These are phyloP conservation scores for Podospora bellae-mahoneyi DNA, from an alignment of 495 filamentous ascomycete species.

Conservation along the genomic window DNA sequence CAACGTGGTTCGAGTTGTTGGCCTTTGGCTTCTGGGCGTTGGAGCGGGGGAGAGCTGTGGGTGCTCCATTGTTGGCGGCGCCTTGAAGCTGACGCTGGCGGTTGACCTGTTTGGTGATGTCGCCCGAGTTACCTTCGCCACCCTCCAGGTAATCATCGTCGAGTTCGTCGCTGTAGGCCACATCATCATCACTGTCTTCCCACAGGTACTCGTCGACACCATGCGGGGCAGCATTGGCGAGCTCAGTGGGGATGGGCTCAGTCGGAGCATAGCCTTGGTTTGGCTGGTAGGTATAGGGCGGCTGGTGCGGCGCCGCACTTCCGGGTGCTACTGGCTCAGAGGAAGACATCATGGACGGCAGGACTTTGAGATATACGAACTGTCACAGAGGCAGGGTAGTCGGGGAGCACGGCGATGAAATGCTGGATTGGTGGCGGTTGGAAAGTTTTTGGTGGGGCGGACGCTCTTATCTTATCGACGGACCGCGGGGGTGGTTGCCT, in stretches of 20 bases:
- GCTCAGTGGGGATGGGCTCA: conserved; percentile 23
- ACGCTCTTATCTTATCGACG: conserved; percentile 26
- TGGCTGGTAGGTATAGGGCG: conserved; percentile 28
- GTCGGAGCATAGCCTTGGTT: conserved; percentile 32
- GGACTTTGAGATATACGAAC: background rate
- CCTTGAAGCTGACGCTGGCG: conserved; percentile 65
- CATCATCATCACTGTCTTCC: conserved; percentile 36
- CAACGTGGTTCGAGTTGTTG: conserved; percentile 72
- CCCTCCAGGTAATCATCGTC: conserved; percentile 47
- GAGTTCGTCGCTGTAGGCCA: conserved; percentile 43
- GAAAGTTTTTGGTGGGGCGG: conserved; percentile 25
- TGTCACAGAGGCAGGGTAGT: background rate
- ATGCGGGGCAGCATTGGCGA: conserved; percentile 5
- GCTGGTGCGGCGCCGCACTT: conserved; percentile 33
- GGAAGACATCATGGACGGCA: background rate
- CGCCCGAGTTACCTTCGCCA: conserved; percentile 59
- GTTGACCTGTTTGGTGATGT: conserved; percentile 89
- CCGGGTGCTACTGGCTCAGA: background rate
- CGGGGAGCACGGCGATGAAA: background rate
- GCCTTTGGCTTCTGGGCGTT: conserved; percentile 81
- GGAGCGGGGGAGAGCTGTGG: conserved; percentile 63
- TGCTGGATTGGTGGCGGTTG: background rate
- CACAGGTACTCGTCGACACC: conserved; percentile 2
- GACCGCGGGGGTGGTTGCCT: too few species aligned
- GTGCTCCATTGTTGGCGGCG: conserved; percentile 27